Evolutionary conservation across 805 yeast species (phyloP), one percentile per base, ranked within the genome.

Genomic region (Ogataea salicorniae): DNA sequence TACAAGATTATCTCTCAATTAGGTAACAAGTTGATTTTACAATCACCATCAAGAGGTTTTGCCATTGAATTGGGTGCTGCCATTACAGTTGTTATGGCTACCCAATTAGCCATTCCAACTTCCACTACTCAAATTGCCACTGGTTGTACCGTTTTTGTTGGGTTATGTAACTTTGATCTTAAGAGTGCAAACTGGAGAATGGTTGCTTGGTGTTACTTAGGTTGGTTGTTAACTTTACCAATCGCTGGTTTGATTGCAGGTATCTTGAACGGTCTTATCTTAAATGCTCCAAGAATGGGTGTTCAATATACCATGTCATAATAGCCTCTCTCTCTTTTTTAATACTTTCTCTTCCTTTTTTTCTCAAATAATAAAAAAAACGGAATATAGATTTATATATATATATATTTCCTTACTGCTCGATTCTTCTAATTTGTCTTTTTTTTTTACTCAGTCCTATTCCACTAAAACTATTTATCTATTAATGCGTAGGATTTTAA

Each of bases 71-170:
- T 84, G 37, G 91, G 90, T 50, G 87, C 91, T 51, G 91, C 91
- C 37, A 67, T 83, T 45, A 84, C 92, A 7, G 78, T 82, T 9
- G 82, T 83, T 40, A 76, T 85, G 79, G 91, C 92, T 31, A 79
- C 92, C 6, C 84, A 82, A 63, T 72, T 84, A 52, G 70, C 75
- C 5, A 80, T 84, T 53, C 92, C 92, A 41, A 79, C 84, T 33
- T 83, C 90, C 7, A 85, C 92, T 29, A 85, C 92, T 5, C 91
- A 84, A 66, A 77, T 81, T 62, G 87, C 89, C 14, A 84, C 81
- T 47, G 92, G 92, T 50, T 87, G 88, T 49, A 82, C 87, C 37
- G 87, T 84, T 6, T 79, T 77, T 58, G 87, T 85, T 54, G 92
- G 90, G 46, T 69, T 84, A 50, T 83, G 88, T 69, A 85, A 84